Evolutionary conservation across 257 asterid genomes (phyloP), one percentile per base, ranked within the genome.

Genomic region (Gentiana straminea): DNA sequence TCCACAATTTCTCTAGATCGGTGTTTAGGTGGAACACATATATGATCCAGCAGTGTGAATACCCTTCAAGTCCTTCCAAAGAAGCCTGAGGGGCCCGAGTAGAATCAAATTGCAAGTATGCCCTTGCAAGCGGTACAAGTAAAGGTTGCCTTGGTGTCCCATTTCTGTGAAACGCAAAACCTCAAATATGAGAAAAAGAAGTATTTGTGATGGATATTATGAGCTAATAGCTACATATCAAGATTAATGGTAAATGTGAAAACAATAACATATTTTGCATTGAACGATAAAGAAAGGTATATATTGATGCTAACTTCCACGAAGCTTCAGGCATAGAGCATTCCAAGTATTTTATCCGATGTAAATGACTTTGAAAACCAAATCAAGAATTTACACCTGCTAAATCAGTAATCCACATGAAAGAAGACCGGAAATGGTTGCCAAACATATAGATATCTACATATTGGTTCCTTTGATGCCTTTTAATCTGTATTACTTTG

Each of bases 141-240:
- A 92, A 81, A 72, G 99, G 95, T 65, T 92, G 99, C 61, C 99
- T 81, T 45, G 99, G 99, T 39, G 99, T 88, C 68, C 97, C 97
- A 58, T 92, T 92, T 64, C 97, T 89, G 73, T 39, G 51, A 55
- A 59, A 62, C 33, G 15, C 9, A 43, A 59, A 56, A 51, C 8
- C 37, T 33, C 50, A 41, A 43, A 45, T 8, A 49, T 38, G 33
- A 55, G 52, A 37, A 59, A 65, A 46, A 0, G 41, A 15, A 39
- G 8, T 13, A 12, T 13, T 55, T 12, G 38, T 41, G 33, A 33
- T 53, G 13, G n/a, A 53, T 8, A 35, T 33, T 2, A 35, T 8
- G 5, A 52, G 1, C 35, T 13, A 50, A 34, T 12, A 32, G 35
- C 11, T 52, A 12, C 15, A 33, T 7, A 1, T 10, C 11, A 33